A percentile compares a stretch with the other conserved stretches of the same genome.
phyloP scores from a whole-genome alignment of 345 rosid species.

The Draba incana region DNA sequence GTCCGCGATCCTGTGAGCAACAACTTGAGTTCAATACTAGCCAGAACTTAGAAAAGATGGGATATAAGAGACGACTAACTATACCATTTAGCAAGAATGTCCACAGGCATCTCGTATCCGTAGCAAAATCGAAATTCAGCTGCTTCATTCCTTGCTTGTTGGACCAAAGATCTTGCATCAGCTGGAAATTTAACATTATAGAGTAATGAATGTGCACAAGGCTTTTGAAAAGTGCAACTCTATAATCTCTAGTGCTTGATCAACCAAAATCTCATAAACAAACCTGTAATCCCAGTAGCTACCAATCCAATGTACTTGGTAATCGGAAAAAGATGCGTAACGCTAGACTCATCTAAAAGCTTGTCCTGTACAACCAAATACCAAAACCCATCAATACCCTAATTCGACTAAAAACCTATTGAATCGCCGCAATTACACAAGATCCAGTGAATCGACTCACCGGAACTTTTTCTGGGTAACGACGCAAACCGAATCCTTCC shows the following conservation, averaged over 20 bases:
- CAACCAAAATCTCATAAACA: background rate
- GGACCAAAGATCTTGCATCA: slow-evolving; percentile 97
- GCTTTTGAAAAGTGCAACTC: no score
- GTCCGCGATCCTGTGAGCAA: slow-evolving; percentile 79
- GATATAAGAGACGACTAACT: background rate
- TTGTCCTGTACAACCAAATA: slow-evolving; percentile 65
- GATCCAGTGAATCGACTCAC: slow-evolving; percentile 45
- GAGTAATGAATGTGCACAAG: background rate
- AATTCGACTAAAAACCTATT: background rate
- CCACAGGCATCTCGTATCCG: slow-evolving; percentile 99
- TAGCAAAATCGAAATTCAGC: slow-evolving; percentile 93
- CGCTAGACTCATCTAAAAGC: slow-evolving; percentile 97
- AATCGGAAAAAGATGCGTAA: slow-evolving; percentile 86
- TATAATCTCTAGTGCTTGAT: no score
- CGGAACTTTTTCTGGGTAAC: slow-evolving; percentile 99
- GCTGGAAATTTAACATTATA: slow-evolving; percentile 46
- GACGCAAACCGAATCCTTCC: slow-evolving; percentile 92
- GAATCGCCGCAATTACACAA: background rate
- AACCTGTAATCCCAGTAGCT: slow-evolving; percentile 98
- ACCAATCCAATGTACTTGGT: slow-evolving; percentile 89
- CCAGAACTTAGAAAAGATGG: no score
- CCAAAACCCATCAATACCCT: slow-evolving; percentile 3
- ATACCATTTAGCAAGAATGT: slow-evolving; percentile 75
- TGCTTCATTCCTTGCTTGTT: slow-evolving; percentile 98
- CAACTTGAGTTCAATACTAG: background rate